These are phyloP conservation scores for Pseudocercospora vitis DNA, from an alignment of 2,329 filamentous ascomycete genomes.

Conservation along the genomic window DNA sequence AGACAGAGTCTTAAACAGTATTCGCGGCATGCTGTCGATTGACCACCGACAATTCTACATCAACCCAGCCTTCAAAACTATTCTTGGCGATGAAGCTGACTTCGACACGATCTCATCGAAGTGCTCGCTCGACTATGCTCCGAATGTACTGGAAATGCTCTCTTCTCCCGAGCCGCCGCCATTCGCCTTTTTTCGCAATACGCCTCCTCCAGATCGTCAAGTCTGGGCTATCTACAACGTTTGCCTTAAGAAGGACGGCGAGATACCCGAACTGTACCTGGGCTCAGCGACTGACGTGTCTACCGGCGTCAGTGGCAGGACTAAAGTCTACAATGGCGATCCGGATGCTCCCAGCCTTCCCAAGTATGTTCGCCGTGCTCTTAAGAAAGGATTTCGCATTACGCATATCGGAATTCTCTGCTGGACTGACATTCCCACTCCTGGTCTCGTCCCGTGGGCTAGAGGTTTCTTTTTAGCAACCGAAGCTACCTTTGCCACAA, in stretches of 20 bases:
- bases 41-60: too few species aligned
- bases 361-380: background rate
- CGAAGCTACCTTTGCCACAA: background rate
- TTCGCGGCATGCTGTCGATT: too few species aligned
- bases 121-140: background rate
- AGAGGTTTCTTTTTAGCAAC: background rate
- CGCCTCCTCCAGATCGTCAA: background rate
- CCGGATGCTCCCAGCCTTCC: background rate
- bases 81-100: background rate
- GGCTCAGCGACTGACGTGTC: background rate
- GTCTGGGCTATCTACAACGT: background rate
- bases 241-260: background rate
- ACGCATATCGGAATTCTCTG: background rate
- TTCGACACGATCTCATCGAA: background rate
- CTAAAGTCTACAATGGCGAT: background rate
- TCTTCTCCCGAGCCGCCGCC: background rate
- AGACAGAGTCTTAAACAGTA: too few species aligned
- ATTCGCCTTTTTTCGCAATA: background rate
- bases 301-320: background rate
- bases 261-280: background rate
- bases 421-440: background rate
- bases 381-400: background rate
- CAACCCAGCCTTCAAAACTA: background rate
- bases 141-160: background rate
- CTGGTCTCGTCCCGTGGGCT: background rate